Percentiles rank a stretch among this genome's conserved stretches.
Evolutionary conservation across 1,139 yeast genomes (phyloP).

Genomic region (Meyerozyma sp.): DNA sequence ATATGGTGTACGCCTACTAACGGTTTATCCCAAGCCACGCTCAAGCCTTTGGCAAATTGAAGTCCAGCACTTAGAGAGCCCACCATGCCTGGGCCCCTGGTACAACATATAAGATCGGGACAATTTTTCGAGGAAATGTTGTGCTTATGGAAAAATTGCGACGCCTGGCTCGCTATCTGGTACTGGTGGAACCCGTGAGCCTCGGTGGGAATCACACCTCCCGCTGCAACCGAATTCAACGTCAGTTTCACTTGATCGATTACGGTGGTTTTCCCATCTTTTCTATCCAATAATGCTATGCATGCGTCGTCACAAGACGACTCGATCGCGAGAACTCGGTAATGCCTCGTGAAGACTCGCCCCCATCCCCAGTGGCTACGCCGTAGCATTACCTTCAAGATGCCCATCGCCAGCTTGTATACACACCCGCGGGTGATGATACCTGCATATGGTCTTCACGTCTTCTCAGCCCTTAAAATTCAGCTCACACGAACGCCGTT

Average conservation of each 20-base stretch:
- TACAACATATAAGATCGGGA: slow-evolving; percentile 81
- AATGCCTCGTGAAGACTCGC: slow-evolving; percentile 21
- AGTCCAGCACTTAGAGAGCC: slow-evolving; percentile 82
- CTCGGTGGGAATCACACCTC: slow-evolving; percentile 86
- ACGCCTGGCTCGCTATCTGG: slow-evolving; percentile 30
- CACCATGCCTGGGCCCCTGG: slow-evolving; percentile 97
- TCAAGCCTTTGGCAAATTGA: slow-evolving; percentile 79
- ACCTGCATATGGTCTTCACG: background rate
- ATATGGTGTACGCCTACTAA: slow-evolving; percentile 91
- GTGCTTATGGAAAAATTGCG: slow-evolving; percentile 22
- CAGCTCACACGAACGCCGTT: background rate
- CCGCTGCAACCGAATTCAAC: slow-evolving; percentile 57
- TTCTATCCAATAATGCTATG: slow-evolving; percentile 66
- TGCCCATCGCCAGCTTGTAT: background rate
- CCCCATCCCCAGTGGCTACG: background rate
- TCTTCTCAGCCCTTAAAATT: background rate
- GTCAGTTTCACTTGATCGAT: slow-evolving; percentile 63
- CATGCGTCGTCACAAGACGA: slow-evolving; percentile 96
- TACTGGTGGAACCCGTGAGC: slow-evolving; percentile 79
- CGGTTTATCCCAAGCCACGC: slow-evolving; percentile 74
- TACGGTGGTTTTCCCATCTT: slow-evolving; percentile 38
- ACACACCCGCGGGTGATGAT: background rate
- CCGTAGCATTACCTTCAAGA: background rate
- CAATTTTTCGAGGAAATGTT: slow-evolving; percentile 20
- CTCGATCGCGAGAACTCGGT: slow-evolving; percentile 79